These are phyloP conservation scores for Suillus discolor DNA, from an alignment of 768 basidiomycete genomes.

Conservation along the genomic window DNA sequence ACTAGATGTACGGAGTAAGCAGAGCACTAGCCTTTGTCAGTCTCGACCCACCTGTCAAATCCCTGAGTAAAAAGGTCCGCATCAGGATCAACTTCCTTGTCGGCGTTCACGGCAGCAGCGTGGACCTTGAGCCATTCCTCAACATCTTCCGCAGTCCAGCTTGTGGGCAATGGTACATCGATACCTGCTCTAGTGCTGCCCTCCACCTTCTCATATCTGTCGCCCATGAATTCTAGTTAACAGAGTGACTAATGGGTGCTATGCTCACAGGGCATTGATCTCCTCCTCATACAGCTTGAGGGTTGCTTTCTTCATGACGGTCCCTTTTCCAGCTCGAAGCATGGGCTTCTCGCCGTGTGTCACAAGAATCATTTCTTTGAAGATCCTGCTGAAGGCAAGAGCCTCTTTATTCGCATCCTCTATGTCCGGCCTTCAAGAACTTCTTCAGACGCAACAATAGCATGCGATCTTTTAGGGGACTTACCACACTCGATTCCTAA, in stretches of 20 bases:
- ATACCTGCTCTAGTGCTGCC: slow-evolving; percentile 21
- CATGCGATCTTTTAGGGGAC: background rate
- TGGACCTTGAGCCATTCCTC: slow-evolving; percentile 32
- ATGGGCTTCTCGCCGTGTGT: slow-evolving; percentile 44
- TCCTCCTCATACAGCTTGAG: slow-evolving; percentile 43
- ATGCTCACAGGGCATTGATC: slow-evolving; percentile 46
- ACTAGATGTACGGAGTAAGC: slow-evolving; percentile 17
- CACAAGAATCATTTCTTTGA: slow-evolving; percentile 56
- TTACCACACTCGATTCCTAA: slow-evolving; percentile 36
- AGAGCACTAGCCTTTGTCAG: background rate
- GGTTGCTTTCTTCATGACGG: slow-evolving; percentile 42
- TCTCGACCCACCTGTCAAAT: slow-evolving; percentile 36
- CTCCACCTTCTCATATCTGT: slow-evolving; percentile 37
- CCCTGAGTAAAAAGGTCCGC: slow-evolving; percentile 37
- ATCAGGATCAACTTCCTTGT: slow-evolving; percentile 8
- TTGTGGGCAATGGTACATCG: slow-evolving; percentile 23
- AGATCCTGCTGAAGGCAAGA: slow-evolving; percentile 46
- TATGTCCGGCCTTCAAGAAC: slow-evolving; percentile 36
- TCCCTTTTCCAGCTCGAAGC: slow-evolving; percentile 47
- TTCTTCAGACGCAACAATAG: background rate
- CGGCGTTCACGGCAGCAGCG: slow-evolving; percentile 16
- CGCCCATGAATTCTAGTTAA: background rate
- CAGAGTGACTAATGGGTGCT: background rate
- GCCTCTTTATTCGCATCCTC: slow-evolving; percentile 46
- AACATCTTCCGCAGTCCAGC: slow-evolving; percentile 26